Percentiles rank a stretch among this genome's conserved stretches.
Conservation (phyloP, 495 filamentous ascomycete species). For the Friedmanniomyces simplex region DNA sequence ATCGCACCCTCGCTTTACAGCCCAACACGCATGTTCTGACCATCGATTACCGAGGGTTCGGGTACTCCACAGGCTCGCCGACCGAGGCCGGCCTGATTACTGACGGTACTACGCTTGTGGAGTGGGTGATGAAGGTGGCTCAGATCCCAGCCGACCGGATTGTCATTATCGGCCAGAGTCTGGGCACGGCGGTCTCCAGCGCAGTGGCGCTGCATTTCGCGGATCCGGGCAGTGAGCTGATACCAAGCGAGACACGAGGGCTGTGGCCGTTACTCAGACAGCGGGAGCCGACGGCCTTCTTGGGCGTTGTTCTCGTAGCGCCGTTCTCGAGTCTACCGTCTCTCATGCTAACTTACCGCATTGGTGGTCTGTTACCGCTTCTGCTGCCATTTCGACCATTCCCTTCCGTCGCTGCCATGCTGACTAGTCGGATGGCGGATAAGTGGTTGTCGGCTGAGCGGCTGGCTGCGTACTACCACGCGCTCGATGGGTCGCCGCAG, state of each 20-base stretch:
- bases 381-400: slow-evolving; percentile 60
- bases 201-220: slow-evolving; percentile 61
- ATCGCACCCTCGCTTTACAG: slow-evolving; percentile 35
- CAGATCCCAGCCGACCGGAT: slow-evolving; percentile 60
- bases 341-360: slow-evolving; percentile 60
- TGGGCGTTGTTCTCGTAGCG: slow-evolving; percentile 64
- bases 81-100: slow-evolving; percentile 72
- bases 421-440: slow-evolving; percentile 42
- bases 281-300: slow-evolving; percentile 37
- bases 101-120: slow-evolving; percentile 61
- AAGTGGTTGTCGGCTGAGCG: slow-evolving; percentile 45
- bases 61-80: slow-evolving; percentile 66
- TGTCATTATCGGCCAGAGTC: slow-evolving; percentile 73
- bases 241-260: neutral
- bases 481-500: slow-evolving; percentile 30
- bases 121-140: slow-evolving; percentile 57
- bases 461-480: slow-evolving; percentile 29
- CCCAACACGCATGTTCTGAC: slow-evolving; percentile 52
- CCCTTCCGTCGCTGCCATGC: slow-evolving; percentile 37
- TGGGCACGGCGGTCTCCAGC: slow-evolving; percentile 75
- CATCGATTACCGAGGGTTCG: slow-evolving; percentile 88
- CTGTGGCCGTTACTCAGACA: neutral
- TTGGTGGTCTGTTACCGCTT: slow-evolving; percentile 66
- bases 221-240: slow-evolving; percentile 20
- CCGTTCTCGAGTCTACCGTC: slow-evolving; percentile 64